Evolutionary conservation across 2,329 filamentous ascomycete species (phyloP), one percentile per base, ranked within the genome.

Genomic region (Scopulariopsis brevicaulis): DNA sequence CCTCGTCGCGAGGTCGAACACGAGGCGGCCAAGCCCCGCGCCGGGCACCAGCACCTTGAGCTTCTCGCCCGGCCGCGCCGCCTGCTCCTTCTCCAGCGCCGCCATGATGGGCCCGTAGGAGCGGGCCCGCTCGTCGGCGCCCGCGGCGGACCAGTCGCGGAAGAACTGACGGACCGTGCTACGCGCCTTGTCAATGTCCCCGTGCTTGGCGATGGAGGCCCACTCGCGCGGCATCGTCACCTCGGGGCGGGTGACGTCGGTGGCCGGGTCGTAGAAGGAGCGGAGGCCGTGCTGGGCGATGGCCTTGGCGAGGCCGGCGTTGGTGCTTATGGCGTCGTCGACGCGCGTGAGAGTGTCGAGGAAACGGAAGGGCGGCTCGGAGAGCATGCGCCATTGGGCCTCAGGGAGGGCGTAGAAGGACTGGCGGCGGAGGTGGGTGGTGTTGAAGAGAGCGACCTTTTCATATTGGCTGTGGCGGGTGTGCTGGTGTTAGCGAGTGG

Each of bases 101-200:
- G 71, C 67, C 60, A 95, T 72, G 7, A 97, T 80, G 0, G 89
- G 90, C 0, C 77, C 80, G 67, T 94, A 95, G 66, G 87, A 90
- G 3, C 83, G 83, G n/a, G 82, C 76, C 46, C 94, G 78, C 74
- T 99, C 95, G 0, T 70, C 68, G 2, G 74, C 76, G 0, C 93
- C 94, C 65, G 89, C 91, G 1, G 77, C 80, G 25, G 89, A 90
- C 94, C 95, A 99, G 70, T 99, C 94, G 18, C 94, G 85, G 71
- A 92, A 97, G 69, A 97, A 89, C 67, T 99, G 94, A 12, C 93
- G 85, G 56, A 99, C 79, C 1, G 92, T 97, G 66, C 90, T 96
- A 61, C 91, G 83, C 1, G 93, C 92, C 72, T 97, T 99, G 68
- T 96, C 90, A 57, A 95, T 76, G 66, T 97, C 93, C 24, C 77